Base-by-base conservation (phyloP, 148 eudicot genomes). In the Camellia lanceoleosa region DNA sequence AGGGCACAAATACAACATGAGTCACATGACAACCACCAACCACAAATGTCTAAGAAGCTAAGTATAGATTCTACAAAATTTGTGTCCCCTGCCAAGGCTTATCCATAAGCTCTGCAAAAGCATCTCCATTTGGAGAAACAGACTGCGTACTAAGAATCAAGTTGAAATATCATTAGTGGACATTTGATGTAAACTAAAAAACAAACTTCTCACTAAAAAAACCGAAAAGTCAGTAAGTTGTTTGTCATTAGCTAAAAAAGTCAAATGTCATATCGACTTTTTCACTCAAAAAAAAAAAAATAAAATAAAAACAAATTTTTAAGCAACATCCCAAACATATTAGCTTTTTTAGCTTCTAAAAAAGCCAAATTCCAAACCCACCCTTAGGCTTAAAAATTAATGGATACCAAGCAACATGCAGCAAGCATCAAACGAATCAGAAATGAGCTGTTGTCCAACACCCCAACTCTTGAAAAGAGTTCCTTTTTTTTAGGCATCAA, bases 371-470 rank as follows among this genome's bases (percentile, higher is more conserved):
- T 30, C 38, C 38, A 30, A 30, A 30, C 38, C 38, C 38, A 30
- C 38, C 38, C 38, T 30, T 30, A n/a, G 30, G n/a, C 55, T 18
- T 3, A n/a, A 12, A 44, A 71, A 20, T 47, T 71, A 11, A 10
- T 19, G 59, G 74, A 49, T 71, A 49, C 58, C 3, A 71, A 49
- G 23, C 5, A 51, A 47, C 41, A 47, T 71, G 74, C 59, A 49
- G 13, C 52, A 49, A n/a, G 73, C 73, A 70, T 70, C 73, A 70
- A 46, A 47, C 18, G 43, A 20, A 71, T 71, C 41, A 71, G 44
- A 51, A 47, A 14, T 10, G 16, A 71, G 55, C 11, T 19, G 51
- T 51, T 51, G 16, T 19, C 23, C 7, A 20, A 71, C 59, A 71
- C 61, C 8, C 52, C 72, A 5, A 54, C 47, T 43, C 74, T 51